Percentiles rank a stretch among this genome's conserved stretches.
Evolutionary conservation across 1,284 basidiomycete species (phyloP).

Genomic region (Ganoderma lucidum): DNA sequence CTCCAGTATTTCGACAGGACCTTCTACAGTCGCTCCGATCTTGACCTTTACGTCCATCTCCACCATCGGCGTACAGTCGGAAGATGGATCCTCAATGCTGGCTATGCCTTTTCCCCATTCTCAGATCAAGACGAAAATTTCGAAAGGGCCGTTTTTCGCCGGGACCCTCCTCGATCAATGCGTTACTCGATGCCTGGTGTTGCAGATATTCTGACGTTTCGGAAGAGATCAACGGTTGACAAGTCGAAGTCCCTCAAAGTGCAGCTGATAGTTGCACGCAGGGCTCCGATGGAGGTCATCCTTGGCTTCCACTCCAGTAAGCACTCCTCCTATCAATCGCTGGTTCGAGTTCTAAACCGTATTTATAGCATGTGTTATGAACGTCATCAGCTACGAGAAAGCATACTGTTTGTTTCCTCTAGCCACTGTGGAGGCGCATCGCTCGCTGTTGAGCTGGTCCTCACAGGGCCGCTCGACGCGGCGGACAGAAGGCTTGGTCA

Average conservation of each 20-base stretch:
- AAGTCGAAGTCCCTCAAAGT: neutral
- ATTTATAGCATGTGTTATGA: conserved; percentile 16
- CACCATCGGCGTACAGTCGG: conserved; percentile 16
- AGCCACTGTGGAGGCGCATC: conserved; percentile 20
- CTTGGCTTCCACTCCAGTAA: conserved; percentile 20
- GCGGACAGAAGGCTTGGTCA: too few relatives aligned
- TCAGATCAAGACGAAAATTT: conserved; percentile 18
- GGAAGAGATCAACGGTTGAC: too few relatives aligned
- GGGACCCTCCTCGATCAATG: neutral
- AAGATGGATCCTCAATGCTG: conserved; percentile 8
- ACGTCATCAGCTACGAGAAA: conserved; percentile 7
- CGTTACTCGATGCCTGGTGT: neutral
- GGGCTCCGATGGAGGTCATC: conserved; percentile 5
- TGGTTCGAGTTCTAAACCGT: neutral
- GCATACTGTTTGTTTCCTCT: conserved; percentile 13
- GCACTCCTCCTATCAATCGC: neutral
- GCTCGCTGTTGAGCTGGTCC: too few relatives aligned
- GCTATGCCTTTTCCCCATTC: conserved; percentile 27
- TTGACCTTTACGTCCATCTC: conserved; percentile 53
- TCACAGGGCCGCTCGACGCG: too few relatives aligned
- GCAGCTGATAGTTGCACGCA: conserved; percentile 12
- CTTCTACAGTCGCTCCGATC: conserved; percentile 48
- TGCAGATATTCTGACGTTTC: too few relatives aligned
- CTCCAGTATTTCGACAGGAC: conserved; percentile 56
- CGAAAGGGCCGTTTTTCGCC: neutral